Evolutionary conservation across 2,329 filamentous ascomycete genomes (phyloP), one percentile per base, ranked within the genome.

Genomic region (Seiridium unicorne): DNA sequence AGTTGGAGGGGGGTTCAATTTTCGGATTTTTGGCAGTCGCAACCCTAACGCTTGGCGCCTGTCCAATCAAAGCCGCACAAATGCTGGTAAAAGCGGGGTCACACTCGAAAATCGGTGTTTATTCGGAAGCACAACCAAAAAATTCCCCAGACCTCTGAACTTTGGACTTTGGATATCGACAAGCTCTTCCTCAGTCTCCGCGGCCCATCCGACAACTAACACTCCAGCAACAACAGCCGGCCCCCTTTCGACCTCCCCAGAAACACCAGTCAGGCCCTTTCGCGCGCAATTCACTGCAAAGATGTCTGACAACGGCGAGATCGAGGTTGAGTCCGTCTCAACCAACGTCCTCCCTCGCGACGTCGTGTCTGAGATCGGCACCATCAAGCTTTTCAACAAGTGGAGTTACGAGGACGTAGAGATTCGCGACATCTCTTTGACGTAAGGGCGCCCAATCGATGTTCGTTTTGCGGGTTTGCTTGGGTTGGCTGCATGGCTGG

Each of bases 391-490:
- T 73, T 92, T 93, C 86, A 92, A 92, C 86, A 66, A 70, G 68
- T 73, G 72, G 72, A 89, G 83, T 83, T 99, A 98, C 84, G 95
- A 95, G 80, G 92, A 98, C 89, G 94, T 99, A 77, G 95, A 99
- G 88, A 95, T 99, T 83, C 90, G 94, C 81, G 95, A 99, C 81
- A 98, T 99, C 84, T 99, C 95, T 76, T 87, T 99, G 85, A 98
- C 94, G 95, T 99, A 96, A 85, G 92, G 79, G 73, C 69, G 68
- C 63, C 69, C 68, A 26, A 26, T 26, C 18, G 18, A 26, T 26
- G 18, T 26, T 26, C 18, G 18, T 26, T 26, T 26, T 2, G 18
- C 18, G 18, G 18, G 18, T 26, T 26, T 26, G 18, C 18, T 26
- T 26, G 18, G 18, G 18, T 26, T 26, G 18, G 18, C 18, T 26